A percentile compares a stretch with the other conserved stretches of the same genome.
Conservation (phyloP, 495 filamentous ascomycete species). For the Aspergillus indologenus region DNA sequence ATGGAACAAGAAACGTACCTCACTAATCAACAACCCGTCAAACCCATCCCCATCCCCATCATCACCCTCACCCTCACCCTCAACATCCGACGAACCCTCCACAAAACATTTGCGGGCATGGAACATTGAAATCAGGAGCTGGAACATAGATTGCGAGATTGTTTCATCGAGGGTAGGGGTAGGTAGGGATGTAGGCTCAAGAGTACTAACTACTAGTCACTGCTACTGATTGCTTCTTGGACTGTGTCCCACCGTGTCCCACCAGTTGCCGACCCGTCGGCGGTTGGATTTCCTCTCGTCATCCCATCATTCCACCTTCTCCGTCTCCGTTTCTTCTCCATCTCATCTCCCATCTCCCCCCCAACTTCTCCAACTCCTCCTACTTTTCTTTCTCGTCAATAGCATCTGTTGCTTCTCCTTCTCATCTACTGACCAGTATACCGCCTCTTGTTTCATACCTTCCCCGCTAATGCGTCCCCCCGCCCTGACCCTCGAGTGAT, state of each 20-base stretch:
- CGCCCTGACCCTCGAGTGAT: conserved; percentile 16
- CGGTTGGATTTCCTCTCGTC: not conserved
- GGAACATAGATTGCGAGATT: too few species aligned
- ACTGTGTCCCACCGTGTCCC: too few species aligned
- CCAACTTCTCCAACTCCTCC: conserved; percentile 21
- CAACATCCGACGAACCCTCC: conserved; percentile 57
- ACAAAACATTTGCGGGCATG: too few species aligned
- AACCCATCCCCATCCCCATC: conserved; percentile 33
- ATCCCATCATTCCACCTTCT: conserved; percentile 14
- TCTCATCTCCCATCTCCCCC: conserved; percentile 20
- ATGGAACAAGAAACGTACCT: conserved; percentile 34
- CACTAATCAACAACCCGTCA: conserved; percentile 58
- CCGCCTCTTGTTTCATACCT: not conserved
- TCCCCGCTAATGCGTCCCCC: conserved; percentile 12
- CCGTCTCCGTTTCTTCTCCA: too few species aligned
- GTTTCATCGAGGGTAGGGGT: too few species aligned
- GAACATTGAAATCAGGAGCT: too few species aligned
- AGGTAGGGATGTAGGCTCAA: too few species aligned
- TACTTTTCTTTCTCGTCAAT: conserved; percentile 5
- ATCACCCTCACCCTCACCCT: conserved; percentile 25
- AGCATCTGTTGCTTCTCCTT: not conserved
- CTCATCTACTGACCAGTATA: not conserved
- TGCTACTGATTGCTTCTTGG: too few species aligned
- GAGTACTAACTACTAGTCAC: not conserved
- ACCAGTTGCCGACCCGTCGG: not conserved